A percentile compares a stretch with the other conserved stretches of the same genome.
phyloP scores from a whole-genome alignment of 148 eudicot genomes.

The Vaccinium darrowii region DNA sequence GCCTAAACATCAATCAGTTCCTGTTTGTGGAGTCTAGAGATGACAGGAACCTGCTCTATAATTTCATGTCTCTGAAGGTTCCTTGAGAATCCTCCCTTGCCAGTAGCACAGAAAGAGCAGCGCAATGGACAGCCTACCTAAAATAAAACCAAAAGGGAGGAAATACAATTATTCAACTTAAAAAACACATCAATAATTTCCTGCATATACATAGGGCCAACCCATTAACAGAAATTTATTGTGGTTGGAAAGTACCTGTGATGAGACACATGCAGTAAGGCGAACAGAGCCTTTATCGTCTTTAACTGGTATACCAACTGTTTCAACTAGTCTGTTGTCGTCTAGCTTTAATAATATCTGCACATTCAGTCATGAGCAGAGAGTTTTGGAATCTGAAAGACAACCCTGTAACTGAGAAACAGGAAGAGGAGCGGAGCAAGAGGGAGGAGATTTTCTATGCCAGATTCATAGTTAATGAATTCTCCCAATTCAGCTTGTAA shows the following conservation, averaged over 20 bases:
- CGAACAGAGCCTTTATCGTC: constrained; percentile 84
- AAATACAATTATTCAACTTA: not conserved
- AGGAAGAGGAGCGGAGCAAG: not conserved
- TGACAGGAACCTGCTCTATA: constrained; percentile 80
- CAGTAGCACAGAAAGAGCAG: constrained; percentile 98
- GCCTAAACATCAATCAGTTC: not conserved
- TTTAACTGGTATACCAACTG: constrained; percentile 93
- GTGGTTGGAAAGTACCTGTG: constrained; percentile 63
- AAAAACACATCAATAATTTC: not conserved
- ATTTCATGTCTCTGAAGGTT: constrained; percentile 93
- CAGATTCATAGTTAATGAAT: not conserved
- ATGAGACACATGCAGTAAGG: constrained; percentile 96
- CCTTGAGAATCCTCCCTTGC: constrained; percentile 96
- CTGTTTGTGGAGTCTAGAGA: constrained; percentile 6
- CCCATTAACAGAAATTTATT: not conserved
- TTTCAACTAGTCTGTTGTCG: constrained; percentile 90
- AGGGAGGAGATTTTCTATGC: not conserved
- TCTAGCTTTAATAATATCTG: constrained; percentile 82
- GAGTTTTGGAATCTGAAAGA: constrained; percentile 9
- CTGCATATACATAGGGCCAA: not conserved
- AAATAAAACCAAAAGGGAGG: constrained; percentile 9
- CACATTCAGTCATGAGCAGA: constrained; percentile 20
- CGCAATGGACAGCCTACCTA: constrained; percentile 98
- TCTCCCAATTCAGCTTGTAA: not conserved
- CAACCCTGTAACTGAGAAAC: not conserved